A percentile compares a stretch with the other conserved stretches of the same genome.
Conservation (phyloP, 2,329 filamentous ascomycete species). For the Cytospora chrysosperma region DNA sequence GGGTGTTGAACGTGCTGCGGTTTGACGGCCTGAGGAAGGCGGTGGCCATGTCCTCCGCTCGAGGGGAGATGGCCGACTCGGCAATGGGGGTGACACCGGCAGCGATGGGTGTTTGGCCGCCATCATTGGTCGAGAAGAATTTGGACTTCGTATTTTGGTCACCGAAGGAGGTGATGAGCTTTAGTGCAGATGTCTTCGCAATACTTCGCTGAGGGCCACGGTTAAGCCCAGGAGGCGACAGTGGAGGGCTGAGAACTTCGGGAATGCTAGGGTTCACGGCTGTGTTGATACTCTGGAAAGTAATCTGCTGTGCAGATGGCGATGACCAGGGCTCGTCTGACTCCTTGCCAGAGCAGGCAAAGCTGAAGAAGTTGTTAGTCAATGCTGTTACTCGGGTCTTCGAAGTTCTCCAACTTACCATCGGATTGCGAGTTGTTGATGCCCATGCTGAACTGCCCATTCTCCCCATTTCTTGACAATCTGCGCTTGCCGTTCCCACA, state of each 20-base stretch:
- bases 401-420: slow-evolving; percentile 48
- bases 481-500: slow-evolving; percentile 88
- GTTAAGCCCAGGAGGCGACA: slow-evolving; percentile 69
- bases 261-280: slow-evolving; percentile 43
- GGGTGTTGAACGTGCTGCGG: slow-evolving; percentile 68
- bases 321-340: slow-evolving; percentile 86
- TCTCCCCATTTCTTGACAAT: slow-evolving; percentile 95
- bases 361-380: slow-evolving; percentile 44
- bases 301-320: slow-evolving; percentile 67
- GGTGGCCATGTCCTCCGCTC: slow-evolving; percentile 63
- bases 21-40: slow-evolving; percentile 67
- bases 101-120: slow-evolving; percentile 71
- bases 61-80: slow-evolving; percentile 72
- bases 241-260: slow-evolving; percentile 64
- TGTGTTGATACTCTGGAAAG: slow-evolving; percentile 45
- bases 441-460: slow-evolving; percentile 79
- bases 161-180: slow-evolving; percentile 88
- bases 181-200: slow-evolving; percentile 79
- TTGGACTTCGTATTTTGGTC: slow-evolving; percentile 60
- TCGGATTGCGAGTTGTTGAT: slow-evolving; percentile 86
- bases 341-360: slow-evolving; percentile 85
- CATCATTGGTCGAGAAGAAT: slow-evolving; percentile 58
- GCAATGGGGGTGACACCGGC: slow-evolving; percentile 86
- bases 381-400: not conserved
- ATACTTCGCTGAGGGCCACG: slow-evolving; percentile 61